Conservation (phyloP, 1,139 yeast genomes). For the Scheffersomyces cryptocercus region DNA sequence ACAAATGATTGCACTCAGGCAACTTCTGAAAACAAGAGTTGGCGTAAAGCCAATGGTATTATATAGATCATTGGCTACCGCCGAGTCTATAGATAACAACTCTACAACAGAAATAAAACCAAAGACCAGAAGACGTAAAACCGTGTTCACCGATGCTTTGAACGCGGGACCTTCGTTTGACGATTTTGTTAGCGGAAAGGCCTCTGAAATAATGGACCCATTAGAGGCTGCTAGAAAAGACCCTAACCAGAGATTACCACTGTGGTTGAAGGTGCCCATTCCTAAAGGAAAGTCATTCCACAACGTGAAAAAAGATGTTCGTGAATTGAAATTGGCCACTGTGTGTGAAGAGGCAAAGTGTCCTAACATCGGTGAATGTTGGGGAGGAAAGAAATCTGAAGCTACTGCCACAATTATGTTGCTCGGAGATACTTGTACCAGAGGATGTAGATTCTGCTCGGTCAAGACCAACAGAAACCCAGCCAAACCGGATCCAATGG, state of each 20-base stretch:
- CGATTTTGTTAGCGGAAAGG: constrained; percentile 82
- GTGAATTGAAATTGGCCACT: constrained; percentile 86
- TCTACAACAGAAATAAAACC: not conserved
- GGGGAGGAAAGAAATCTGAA: constrained; percentile 96
- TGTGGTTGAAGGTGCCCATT: constrained; percentile 93
- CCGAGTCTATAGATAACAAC: no score
- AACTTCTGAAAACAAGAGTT: no score
- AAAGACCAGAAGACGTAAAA: constrained; percentile 45
- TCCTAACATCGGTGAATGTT: constrained; percentile 98
- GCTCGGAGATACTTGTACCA: constrained; percentile 96
- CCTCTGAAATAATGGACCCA: constrained; percentile 70
- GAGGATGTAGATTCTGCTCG: constrained; percentile 97
- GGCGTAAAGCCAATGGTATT: no score
- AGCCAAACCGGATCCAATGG: constrained; percentile 87
- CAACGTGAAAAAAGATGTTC: constrained; percentile 79
- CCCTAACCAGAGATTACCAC: constrained; percentile 73
- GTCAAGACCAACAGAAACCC: constrained; percentile 92
- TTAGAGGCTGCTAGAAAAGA: constrained; percentile 63
- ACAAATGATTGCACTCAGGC: no score
- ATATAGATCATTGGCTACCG: no score
- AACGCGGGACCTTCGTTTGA: constrained; percentile 92
- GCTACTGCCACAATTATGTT: constrained; percentile 99
- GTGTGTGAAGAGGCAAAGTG: constrained; percentile 99
- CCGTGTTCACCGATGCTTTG: constrained; percentile 68
- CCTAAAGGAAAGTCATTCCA: constrained; percentile 88